phyloP scores from a whole-genome alignment of 2,329 filamentous ascomycete species.

The Arthrobotrys megalospora region DNA sequence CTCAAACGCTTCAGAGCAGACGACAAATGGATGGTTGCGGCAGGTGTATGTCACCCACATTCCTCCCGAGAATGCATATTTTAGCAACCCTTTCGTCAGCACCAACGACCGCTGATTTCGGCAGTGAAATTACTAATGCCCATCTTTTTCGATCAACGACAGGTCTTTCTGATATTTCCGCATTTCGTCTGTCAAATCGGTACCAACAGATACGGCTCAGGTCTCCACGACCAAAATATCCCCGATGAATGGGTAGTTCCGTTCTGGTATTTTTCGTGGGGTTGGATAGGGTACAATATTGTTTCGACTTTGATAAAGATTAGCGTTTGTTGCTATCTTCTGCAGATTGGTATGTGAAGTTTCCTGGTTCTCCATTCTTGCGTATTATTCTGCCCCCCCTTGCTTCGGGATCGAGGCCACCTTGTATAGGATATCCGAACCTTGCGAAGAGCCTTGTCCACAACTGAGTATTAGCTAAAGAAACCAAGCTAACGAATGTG shows the following conservation, averaged over 20 bases:
- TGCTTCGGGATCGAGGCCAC: conserved; percentile 12
- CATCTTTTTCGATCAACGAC: neutral
- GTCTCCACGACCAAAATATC: conserved; percentile 64
- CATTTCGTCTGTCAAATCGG: conserved; percentile 64
- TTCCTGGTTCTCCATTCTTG: conserved; percentile 8
- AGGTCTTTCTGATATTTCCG: conserved; percentile 64
- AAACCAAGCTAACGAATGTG: conserved; percentile 9
- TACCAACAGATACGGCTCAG: conserved; percentile 64
- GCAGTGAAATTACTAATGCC: conserved; percentile 5
- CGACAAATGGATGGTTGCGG: conserved; percentile 65
- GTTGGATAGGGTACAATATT: conserved; percentile 65
- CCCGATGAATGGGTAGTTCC: conserved; percentile 61
- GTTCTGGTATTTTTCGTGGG: conserved; percentile 64
- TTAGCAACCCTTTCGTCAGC: conserved; percentile 6
- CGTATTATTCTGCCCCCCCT: conserved; percentile 31
- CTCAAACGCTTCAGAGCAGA: conserved; percentile 64
- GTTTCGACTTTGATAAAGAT: conserved; percentile 65
- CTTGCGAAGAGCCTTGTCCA: neutral
- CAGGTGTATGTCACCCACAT: conserved; percentile 62
- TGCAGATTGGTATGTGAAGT: conserved; percentile 65
- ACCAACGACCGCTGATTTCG: neutral
- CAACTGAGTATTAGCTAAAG: neutral
- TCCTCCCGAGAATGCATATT: conserved; percentile 25
- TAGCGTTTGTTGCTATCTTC: conserved; percentile 65
- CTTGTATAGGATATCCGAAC: neutral